Evolutionary conservation across 2,329 filamentous ascomycete genomes (phyloP).

Genomic region (Clonostachys solani): DNA sequence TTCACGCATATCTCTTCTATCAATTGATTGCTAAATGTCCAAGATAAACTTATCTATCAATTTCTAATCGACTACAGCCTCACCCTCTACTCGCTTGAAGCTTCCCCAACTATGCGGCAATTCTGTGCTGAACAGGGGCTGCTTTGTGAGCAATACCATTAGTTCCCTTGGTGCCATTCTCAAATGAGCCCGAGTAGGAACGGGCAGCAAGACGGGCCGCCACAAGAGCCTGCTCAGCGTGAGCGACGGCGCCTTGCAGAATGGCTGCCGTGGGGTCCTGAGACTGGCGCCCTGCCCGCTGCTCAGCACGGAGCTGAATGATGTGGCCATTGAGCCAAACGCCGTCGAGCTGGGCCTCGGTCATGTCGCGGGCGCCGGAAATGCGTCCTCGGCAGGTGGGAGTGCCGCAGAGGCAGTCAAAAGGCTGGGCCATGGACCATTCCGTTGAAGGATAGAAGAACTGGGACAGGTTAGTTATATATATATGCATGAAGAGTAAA

Average conservation of each 20-base stretch:
- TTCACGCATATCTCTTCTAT: no score
- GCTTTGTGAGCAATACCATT: no score
- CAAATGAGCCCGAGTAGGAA: slow-evolving; percentile 4
- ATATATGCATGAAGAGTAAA: no score
- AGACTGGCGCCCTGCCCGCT: slow-evolving; percentile 8
- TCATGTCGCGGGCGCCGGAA: slow-evolving; percentile 58
- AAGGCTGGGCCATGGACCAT: slow-evolving; percentile 70
- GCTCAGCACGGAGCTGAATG: slow-evolving; percentile 24
- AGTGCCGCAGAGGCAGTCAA: slow-evolving; percentile 59
- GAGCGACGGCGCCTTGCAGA: slow-evolving; percentile 35
- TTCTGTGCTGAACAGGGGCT: no score
- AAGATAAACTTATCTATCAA: no score
- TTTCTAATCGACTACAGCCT: no score
- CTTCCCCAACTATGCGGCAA: no score
- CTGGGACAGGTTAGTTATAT: slow-evolving; percentile 13
- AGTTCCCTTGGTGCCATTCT: no score
- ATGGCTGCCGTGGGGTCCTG: slow-evolving; percentile 32
- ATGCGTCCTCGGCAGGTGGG: slow-evolving; percentile 57
- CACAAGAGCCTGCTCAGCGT: slow-evolving; percentile 42
- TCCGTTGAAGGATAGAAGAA: slow-evolving; percentile 77
- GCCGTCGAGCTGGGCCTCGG: slow-evolving; percentile 44
- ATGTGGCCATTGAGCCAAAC: slow-evolving; percentile 62
- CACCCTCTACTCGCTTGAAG: no score
- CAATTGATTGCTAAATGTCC: no score
- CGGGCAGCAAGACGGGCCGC: slow-evolving; percentile 36